A percentile compares a stretch with the other conserved stretches of the same genome.
Evolutionary conservation across 2,329 filamentous ascomycete species (phyloP).

Genomic region (Alternaria triticina): DNA sequence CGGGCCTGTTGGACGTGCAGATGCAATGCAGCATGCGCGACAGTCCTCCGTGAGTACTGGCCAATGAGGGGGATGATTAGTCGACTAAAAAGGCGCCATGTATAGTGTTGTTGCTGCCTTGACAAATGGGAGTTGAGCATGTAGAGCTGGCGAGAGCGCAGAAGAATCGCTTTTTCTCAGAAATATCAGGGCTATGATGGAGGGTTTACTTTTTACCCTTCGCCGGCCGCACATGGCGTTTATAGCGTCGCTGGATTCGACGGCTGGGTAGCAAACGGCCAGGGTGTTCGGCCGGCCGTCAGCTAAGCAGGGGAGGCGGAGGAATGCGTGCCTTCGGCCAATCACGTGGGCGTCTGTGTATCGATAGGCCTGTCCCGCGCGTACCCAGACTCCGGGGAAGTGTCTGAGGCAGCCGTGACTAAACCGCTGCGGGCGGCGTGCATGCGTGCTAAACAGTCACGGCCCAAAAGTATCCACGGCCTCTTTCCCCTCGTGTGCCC

Average conservation of each 20-base stretch:
- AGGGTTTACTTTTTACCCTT: conserved; percentile 14
- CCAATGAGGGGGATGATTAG: conserved; percentile 20
- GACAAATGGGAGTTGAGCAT: not conserved
- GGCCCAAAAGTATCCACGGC: conserved; percentile 26
- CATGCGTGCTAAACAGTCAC: conserved; percentile 37
- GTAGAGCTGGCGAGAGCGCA: not conserved
- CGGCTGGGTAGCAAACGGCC: conserved; percentile 1
- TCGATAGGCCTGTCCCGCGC: conserved; percentile 14
- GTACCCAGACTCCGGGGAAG: conserved; percentile 30
- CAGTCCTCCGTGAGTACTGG: conserved; percentile 20
- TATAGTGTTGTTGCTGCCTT: conserved; percentile 15
- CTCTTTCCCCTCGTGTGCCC: conserved; percentile 30
- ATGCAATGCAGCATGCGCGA: conserved; percentile 15
- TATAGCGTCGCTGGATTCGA: conserved; percentile 6
- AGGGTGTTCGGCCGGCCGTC: conserved; percentile 8
- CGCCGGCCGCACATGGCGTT: conserved; percentile 4
- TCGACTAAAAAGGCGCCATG: conserved; percentile 23
- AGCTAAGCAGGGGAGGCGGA: conserved; percentile 11
- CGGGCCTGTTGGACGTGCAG: conserved; percentile 20
- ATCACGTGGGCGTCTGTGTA: conserved; percentile 13
- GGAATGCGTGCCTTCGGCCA: conserved; percentile 19
- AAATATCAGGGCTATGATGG: conserved; percentile 1
- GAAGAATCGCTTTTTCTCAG: not conserved
- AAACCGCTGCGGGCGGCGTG: conserved; percentile 20
- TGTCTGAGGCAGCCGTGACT: conserved; percentile 19